Evolutionary conservation across 2,329 filamentous ascomycete species (phyloP).

Genomic region (Penicillium freii): DNA sequence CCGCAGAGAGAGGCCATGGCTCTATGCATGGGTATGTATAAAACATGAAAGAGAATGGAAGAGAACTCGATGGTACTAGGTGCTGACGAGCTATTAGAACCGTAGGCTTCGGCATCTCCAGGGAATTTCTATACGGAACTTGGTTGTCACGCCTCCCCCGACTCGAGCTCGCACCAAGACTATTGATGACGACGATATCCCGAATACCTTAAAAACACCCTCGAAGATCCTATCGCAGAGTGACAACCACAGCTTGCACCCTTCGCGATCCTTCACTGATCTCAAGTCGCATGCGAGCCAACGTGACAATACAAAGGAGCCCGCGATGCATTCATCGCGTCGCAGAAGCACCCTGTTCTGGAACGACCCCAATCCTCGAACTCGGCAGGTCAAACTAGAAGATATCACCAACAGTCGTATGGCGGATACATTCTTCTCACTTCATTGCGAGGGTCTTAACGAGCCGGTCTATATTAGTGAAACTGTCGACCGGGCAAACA

Average conservation of each 20-base stretch:
- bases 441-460: conserved; percentile 65
- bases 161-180: conserved; percentile 57
- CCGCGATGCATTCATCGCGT: conserved; percentile 32
- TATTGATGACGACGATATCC: conserved; percentile 72
- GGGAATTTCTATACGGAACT: conserved; percentile 81
- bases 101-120: conserved; percentile 84
- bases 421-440: conserved; percentile 84
- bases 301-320: conserved; percentile 17
- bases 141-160: conserved; percentile 63
- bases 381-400: conserved; percentile 73
- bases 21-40: conserved; percentile 54
- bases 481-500: conserved; percentile 73
- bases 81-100: conserved; percentile 56
- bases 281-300: conserved; percentile 38
- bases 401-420: conserved; percentile 67
- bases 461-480: conserved; percentile 92
- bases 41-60: not conserved
- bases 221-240: conserved; percentile 61
- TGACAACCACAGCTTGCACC: conserved; percentile 50
- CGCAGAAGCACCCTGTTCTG: conserved; percentile 63
- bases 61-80: not conserved
- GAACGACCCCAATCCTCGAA: conserved; percentile 57
- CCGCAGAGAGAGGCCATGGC: conserved; percentile 50
- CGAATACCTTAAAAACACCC: conserved; percentile 64
- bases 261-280: conserved; percentile 60